These are phyloP conservation scores for Naganishia antarctica DNA, from an alignment of 768 basidiomycete species.

Conservation along the genomic window DNA sequence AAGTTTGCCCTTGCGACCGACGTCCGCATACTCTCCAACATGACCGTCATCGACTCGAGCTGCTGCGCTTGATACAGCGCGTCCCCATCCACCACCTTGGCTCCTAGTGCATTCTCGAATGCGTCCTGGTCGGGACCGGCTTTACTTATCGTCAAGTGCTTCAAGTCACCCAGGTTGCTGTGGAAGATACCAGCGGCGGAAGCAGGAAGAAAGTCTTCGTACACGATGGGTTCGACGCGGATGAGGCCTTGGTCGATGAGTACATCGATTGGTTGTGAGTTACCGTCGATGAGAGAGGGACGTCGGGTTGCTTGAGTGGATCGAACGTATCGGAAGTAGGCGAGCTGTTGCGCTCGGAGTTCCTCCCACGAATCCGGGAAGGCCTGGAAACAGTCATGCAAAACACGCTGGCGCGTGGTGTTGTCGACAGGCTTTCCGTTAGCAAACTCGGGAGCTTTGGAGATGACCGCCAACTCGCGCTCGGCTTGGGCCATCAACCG, in stretches of 20 bases:
- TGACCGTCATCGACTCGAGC: constrained; percentile 20
- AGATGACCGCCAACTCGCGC: constrained; percentile 4
- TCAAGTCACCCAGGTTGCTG: constrained; percentile 36
- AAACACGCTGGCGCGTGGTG: constrained; percentile 29
- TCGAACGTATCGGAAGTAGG: constrained; percentile 36
- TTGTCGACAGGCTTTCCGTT: constrained; percentile 30
- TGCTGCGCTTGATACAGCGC: constrained; percentile 37
- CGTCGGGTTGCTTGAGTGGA: constrained; percentile 2
- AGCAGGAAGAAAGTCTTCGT: constrained; percentile 47
- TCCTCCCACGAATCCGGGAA: constrained; percentile 40
- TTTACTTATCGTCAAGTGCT: constrained; percentile 1
- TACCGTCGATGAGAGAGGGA: constrained; percentile 7
- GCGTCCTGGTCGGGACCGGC: constrained; percentile 29
- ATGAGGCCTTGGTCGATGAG: constrained; percentile 33
- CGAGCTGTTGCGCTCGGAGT: constrained; percentile 33
- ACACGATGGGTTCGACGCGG: constrained; percentile 35
- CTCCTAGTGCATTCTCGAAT: constrained; percentile 37
- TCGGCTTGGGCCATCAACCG: constrained; percentile 26
- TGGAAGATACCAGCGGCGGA: constrained; percentile 46
- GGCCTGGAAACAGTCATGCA: constrained; percentile 30
- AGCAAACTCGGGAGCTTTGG: not conserved
- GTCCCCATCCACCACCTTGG: constrained; percentile 35
- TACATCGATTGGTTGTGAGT: constrained; percentile 28
- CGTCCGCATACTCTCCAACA: constrained; percentile 18
- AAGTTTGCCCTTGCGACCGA: not conserved